Conservation (phyloP, 2,329 filamentous ascomycete species). For the Diaporthe ampelina region DNA sequence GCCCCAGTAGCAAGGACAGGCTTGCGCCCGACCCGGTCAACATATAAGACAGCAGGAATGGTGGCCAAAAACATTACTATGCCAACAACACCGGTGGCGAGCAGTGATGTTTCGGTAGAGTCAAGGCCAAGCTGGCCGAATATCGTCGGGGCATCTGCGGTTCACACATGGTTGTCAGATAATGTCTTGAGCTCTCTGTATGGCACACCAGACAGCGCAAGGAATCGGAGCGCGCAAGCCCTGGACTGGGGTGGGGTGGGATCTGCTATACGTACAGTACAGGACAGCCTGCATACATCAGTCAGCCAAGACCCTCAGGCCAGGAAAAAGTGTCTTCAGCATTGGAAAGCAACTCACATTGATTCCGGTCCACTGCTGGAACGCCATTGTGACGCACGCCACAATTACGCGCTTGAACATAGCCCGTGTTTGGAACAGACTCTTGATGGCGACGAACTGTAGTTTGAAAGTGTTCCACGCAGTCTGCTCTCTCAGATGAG, state of each 20-base stretch:
- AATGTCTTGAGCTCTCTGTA: slow-evolving; percentile 34
- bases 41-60: slow-evolving; percentile 75
- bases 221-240: no score
- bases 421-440: slow-evolving; percentile 73
- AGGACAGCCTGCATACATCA: slow-evolving; percentile 12
- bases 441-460: slow-evolving; percentile 76
- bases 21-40: slow-evolving; percentile 75
- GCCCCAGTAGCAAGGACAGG: slow-evolving; percentile 74
- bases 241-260: no score
- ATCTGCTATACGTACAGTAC: neutral
- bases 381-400: slow-evolving; percentile 74
- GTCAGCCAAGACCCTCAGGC: neutral
- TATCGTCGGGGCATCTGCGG: slow-evolving; percentile 72
- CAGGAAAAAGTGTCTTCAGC: slow-evolving; percentile 41
- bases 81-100: slow-evolving; percentile 80
- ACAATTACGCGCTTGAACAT: slow-evolving; percentile 78
- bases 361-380: slow-evolving; percentile 58
- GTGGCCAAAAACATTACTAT: slow-evolving; percentile 79
- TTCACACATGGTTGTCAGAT: slow-evolving; percentile 64
- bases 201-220: neutral
- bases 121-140: slow-evolving; percentile 75
- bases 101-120: slow-evolving; percentile 64
- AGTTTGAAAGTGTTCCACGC: slow-evolving; percentile 75
- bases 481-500: slow-evolving; percentile 71
- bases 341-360: slow-evolving; percentile 51